Evolutionary conservation across 2,329 filamentous ascomycete species (phyloP).

Genomic region (Cladosporium sp.): DNA sequence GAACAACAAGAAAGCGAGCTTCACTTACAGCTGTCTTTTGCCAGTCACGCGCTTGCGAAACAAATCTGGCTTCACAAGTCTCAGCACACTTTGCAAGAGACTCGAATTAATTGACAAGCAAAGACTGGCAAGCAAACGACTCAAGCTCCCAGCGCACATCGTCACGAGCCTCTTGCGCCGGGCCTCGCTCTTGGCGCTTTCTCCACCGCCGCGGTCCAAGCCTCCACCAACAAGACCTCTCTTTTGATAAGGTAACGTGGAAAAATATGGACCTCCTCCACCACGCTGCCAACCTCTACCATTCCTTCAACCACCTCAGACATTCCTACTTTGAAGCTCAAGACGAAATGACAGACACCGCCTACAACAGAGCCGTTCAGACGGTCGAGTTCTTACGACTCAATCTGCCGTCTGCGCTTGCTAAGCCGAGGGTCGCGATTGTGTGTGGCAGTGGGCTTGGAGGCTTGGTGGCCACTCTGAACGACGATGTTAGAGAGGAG

Average conservation of each 20-base stretch:
- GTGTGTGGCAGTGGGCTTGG: conserved; percentile 63
- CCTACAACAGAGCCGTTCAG: conserved; percentile 45
- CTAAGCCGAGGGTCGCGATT: conserved; percentile 54
- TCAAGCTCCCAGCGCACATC: background rate
- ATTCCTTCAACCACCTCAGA: conserved; percentile 28
- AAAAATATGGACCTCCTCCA: conserved; percentile 23
- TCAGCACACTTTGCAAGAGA: background rate
- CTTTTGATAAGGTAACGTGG: background rate
- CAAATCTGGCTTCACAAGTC: background rate
- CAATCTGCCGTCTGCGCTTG: conserved; percentile 49
- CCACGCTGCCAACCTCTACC: conserved; percentile 30
- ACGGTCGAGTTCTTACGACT: conserved; percentile 48
- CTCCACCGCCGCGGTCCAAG: background rate
- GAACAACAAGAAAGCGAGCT: conserved; percentile 3
- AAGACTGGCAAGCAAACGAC: background rate
- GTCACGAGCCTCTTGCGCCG: background rate
- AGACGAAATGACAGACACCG: conserved; percentile 29
- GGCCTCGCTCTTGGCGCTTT: background rate
- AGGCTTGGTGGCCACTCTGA: conserved; percentile 55
- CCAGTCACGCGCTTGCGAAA: conserved; percentile 2
- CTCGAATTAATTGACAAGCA: background rate
- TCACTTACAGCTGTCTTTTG: conserved; percentile 9
- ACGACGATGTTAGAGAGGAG: conserved; percentile 47
- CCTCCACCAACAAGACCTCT: background rate
- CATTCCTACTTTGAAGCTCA: conserved; percentile 28